Conservation (phyloP, 306 rosid genomes). For the Sindora glabra region DNA sequence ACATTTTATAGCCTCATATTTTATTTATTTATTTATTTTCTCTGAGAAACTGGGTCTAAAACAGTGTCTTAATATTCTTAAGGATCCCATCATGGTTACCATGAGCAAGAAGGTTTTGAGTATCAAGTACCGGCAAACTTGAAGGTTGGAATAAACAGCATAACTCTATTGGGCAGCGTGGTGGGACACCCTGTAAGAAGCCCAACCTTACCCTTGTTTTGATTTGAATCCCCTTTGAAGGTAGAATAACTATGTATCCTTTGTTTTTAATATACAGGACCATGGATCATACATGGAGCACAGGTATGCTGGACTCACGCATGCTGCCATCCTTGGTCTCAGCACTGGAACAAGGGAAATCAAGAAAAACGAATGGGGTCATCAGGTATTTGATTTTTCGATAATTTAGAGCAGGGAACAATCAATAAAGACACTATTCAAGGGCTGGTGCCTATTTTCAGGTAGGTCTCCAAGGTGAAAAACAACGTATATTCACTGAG, state of each 20-base stretch:
- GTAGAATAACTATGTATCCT: not conserved
- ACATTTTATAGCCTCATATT: too few relatives aligned
- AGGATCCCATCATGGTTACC: conserved; percentile 65
- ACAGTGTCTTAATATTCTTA: not conserved
- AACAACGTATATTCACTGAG: conserved; percentile 21
- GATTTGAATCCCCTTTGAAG: not conserved
- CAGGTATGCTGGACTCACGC: conserved; percentile 65
- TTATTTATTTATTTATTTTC: too few relatives aligned
- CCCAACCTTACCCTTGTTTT: conserved; percentile 3
- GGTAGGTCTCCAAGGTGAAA: conserved; percentile 64
- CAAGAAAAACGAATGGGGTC: conserved; percentile 55
- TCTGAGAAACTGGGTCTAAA: not conserved
- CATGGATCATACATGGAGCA: conserved; percentile 97
- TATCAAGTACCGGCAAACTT: conserved; percentile 26
- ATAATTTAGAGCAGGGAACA: too few relatives aligned
- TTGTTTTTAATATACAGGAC: conserved; percentile 39
- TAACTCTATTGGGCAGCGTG: conserved; percentile 43
- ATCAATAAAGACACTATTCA: not conserved
- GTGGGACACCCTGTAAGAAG: conserved; percentile 78
- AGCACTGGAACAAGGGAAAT: conserved; percentile 51
- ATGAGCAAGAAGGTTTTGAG: conserved; percentile 49
- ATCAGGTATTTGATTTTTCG: conserved; percentile 27
- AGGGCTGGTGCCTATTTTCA: conserved; percentile 4
- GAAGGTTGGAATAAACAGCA: conserved; percentile 38
- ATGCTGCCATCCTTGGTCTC: conserved; percentile 47